phyloP scores from a whole-genome alignment of 169 alveolate genomes.

The Plasmodium adleri region DNA sequence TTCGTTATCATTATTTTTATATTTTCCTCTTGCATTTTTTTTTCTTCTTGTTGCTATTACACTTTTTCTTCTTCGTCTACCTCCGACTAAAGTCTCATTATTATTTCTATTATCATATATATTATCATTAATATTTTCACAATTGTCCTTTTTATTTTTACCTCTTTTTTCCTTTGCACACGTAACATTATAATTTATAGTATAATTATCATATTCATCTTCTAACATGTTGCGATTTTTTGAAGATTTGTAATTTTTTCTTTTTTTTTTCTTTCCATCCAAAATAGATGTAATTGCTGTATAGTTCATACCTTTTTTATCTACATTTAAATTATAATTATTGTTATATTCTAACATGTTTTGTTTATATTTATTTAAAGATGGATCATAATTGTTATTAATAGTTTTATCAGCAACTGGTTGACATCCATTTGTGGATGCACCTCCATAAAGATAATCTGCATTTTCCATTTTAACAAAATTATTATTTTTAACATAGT shows the following conservation, averaged over 20 bases:
- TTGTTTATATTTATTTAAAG: slow-evolving; percentile 15
- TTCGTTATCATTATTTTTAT: too few relatives aligned
- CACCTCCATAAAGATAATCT: too few relatives aligned
- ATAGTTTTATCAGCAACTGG: background rate
- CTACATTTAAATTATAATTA: background rate
- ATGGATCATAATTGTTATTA: background rate
- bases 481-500: background rate
- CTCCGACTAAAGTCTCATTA: too few relatives aligned
- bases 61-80: too few relatives aligned
- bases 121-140: too few relatives aligned
- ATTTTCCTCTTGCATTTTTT: too few relatives aligned
- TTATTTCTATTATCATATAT: too few relatives aligned
- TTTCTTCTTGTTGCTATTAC: too few relatives aligned
- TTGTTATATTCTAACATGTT: background rate
- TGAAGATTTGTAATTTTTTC: background rate
- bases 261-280: background rate
- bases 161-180: slow-evolving; percentile 3
- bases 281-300: background rate
- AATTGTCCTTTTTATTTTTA: background rate
- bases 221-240: slow-evolving; percentile 2
- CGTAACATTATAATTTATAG: slow-evolving; percentile 1
- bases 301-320: background rate
- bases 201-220: background rate
- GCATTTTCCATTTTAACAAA: background rate
- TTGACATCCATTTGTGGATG: too few relatives aligned